phyloP scores from a whole-genome alignment of 1,284 basidiomycete genomes.

The Veloporphyrellus conicus region DNA sequence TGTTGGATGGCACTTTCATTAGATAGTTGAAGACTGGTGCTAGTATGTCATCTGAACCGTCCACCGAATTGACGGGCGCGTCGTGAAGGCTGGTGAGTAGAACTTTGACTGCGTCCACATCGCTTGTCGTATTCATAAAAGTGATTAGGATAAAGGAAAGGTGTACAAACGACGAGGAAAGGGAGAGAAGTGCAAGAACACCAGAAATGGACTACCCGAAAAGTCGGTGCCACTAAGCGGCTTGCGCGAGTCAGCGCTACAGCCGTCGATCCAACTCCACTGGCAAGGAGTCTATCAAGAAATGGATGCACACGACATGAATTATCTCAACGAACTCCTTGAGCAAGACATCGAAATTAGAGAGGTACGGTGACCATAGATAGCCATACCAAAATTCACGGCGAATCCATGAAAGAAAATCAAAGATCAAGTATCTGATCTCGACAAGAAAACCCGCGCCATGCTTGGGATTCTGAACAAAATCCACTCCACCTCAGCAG shows the following conservation, averaged over 20 bases:
- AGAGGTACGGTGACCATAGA: conserved; percentile 50
- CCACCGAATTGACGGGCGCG: conserved; percentile 48
- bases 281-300: conserved; percentile 5
- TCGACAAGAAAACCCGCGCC: conserved; percentile 68
- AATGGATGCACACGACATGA: conserved; percentile 58
- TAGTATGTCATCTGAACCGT: conserved; percentile 49
- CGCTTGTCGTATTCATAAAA: conserved; percentile 27
- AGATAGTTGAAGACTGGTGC: conserved; percentile 54
- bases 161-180: background rate
- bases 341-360: conserved; percentile 49
- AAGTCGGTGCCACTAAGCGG: background rate
- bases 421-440: conserved; percentile 63
- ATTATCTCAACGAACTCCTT: conserved; percentile 48
- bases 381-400: too few species aligned
- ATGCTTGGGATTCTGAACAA: conserved; percentile 67
- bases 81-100: conserved; percentile 53
- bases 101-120: conserved; percentile 38
- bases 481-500: conserved; percentile 68
- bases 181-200: background rate
- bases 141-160: background rate
- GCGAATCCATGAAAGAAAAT: conserved; percentile 67
- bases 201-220: conserved; percentile 12
- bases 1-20: conserved; percentile 39
- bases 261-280: background rate
- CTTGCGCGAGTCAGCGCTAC: conserved; percentile 10